These are phyloP conservation scores for Pouteria campechiana DNA, from an alignment of 179 eudicot species.

Conservation along the genomic window DNA sequence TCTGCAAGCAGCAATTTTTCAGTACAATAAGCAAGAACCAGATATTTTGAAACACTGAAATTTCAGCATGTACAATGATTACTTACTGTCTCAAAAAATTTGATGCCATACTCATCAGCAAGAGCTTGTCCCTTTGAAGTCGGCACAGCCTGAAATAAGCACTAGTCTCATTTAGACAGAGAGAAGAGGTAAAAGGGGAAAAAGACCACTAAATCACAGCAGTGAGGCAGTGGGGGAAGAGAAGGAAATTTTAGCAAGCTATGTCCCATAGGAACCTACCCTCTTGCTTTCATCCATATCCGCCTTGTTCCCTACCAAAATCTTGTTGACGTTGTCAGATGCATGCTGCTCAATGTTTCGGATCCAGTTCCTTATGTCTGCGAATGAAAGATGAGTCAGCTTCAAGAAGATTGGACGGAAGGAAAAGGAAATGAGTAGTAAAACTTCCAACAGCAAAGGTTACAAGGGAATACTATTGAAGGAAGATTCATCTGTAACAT, in stretches of 20 bases:
- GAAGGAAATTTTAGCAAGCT: too few relatives aligned
- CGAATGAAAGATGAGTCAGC: slow-evolving; percentile 4
- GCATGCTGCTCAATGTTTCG: slow-evolving; percentile 55
- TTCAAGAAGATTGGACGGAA: background rate
- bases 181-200: background rate
- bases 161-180: too few relatives aligned
- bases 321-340: slow-evolving; percentile 55
- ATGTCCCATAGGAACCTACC: slow-evolving; percentile 18
- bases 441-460: background rate
- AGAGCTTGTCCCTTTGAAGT: slow-evolving; percentile 32
- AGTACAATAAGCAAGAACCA: background rate
- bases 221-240: background rate
- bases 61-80: background rate
- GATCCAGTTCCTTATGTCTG: slow-evolving; percentile 54
- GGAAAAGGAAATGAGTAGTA: background rate
- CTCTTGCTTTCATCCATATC: slow-evolving; percentile 64
- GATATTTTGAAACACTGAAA: background rate
- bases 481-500: slow-evolving; percentile 38
- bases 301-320: slow-evolving; percentile 59
- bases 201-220: background rate
- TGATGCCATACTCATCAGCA: slow-evolving; percentile 47
- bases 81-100: slow-evolving; percentile 42
- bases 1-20: slow-evolving; percentile 16
- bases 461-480: slow-evolving; percentile 15
- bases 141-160: slow-evolving; percentile 29